phyloP scores from a whole-genome alignment of 352 stramenopile genomes.

The Pythium grandisporangium region DNA sequence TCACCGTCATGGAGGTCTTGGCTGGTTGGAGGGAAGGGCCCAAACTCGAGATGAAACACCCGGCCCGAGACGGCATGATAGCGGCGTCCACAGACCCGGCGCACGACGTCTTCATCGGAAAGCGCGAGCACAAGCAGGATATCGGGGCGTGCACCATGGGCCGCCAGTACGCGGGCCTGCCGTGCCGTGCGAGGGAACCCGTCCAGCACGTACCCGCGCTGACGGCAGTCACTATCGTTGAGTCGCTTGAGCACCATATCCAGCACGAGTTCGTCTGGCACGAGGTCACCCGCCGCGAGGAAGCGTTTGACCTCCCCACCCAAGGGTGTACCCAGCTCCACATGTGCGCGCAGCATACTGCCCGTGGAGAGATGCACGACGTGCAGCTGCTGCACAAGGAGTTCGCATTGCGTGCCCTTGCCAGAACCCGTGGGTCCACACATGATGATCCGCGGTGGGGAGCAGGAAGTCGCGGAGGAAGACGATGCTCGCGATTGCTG shows the following conservation, averaged over 20 bases:
- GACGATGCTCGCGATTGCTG: background rate
- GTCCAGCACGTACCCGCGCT: constrained; percentile 90
- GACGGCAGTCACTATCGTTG: constrained; percentile 73
- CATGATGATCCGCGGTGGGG: constrained; percentile 72
- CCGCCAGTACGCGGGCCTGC: constrained; percentile 85
- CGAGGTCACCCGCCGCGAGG: constrained; percentile 74
- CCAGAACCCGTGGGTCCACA: constrained; percentile 88
- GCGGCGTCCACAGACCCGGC: constrained; percentile 67
- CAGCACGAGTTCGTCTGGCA: constrained; percentile 40
- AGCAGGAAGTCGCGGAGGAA: background rate
- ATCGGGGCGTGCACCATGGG: constrained; percentile 71
- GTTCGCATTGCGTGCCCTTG: constrained; percentile 94
- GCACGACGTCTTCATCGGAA: constrained; percentile 83
- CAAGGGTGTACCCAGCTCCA: constrained; percentile 32
- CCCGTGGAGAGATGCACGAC: constrained; percentile 84
- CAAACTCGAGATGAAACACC: constrained; percentile 75
- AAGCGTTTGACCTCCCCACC: constrained; percentile 68
- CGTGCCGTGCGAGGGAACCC: constrained; percentile 90
- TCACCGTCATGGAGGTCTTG: too few species aligned
- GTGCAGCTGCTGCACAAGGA: constrained; percentile 65
- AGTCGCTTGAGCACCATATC: constrained; percentile 67
- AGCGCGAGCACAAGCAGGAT: constrained; percentile 90
- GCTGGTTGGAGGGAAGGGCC: constrained; percentile 53
- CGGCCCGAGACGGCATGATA: constrained; percentile 70
- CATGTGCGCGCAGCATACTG: constrained; percentile 79